Evolutionary conservation across 345 rosid species (phyloP).

Genomic region (Brassica napus): Da-Ae NC_063437.1:17339001-17339500

Average conservation of each 20-base stretch:
- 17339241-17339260: neutral
- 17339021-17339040: neutral
- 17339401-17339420: constrained; percentile 25
- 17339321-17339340: constrained; percentile 23
- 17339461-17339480: neutral
- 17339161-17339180: constrained; percentile 96
- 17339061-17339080: constrained; percentile 84
- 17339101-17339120: constrained; percentile 87
- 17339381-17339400: constrained; percentile 18
- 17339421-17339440: neutral
- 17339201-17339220: constrained; percentile 65
- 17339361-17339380: constrained; percentile 22
- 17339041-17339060: constrained; percentile 89
- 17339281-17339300: constrained; percentile 21
- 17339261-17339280: constrained; percentile 16
- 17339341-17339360: constrained; percentile 23
- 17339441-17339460: too few species aligned
- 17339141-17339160: constrained; percentile 96
- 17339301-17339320: constrained; percentile 19
- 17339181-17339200: constrained; percentile 93
- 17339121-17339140: constrained; percentile 95
- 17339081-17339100: constrained; percentile 77
- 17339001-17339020: neutral
- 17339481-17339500: neutral
- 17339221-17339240: neutral